Base-by-base conservation (phyloP, 441 rosid genomes). In the Gossypium schwendimanii region DNA sequence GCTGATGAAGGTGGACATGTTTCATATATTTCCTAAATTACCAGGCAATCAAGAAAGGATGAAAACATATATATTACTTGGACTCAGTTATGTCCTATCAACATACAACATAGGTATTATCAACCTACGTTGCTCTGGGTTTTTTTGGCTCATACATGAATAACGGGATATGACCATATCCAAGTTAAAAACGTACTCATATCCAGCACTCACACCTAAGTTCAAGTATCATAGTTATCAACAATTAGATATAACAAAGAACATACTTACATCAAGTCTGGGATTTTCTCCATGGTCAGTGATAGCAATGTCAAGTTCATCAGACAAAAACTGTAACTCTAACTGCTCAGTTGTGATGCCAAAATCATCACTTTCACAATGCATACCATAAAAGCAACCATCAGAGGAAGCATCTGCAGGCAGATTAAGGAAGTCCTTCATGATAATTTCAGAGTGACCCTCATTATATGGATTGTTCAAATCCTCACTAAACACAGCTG, bases 231-330 rank as follows among this genome's bases (percentile, higher is more conserved):
- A 50, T 4, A 50, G 55, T 50, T 54, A 24, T 41, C 23, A 58
- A 64, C 26, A 26, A 28, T 57, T n/a, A 20, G 61, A 55, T 23
- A 47, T 45, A 36, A 36, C 80, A 50, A 55, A 15, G 41, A 49
- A 17, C 52, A 49, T 18, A 75, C 92, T 88, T 84, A 91, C 98
- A 73, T 93, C 92, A 71, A 93, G 85, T 79, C 88, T 78, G 66
- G 95, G 98, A 77, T 84, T 93, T 81, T 91, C 89, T 76, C 85
- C 91, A 1, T 84, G 81, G 83, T 88, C 95, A 20, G 88, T 84
- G 52, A 91, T 87, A 58, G 91, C 91, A 53, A 89, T 82, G 75
- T 91, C 95, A 73, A 93, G 94, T 68, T 91, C 91, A 77, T 91
- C 90, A 60, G 95, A 89, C 60, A 93, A 72, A 81, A 86, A 88